These are phyloP conservation scores for Trichoderma afroharzianum DNA, from an alignment of 2,329 filamentous ascomycete genomes.

Conservation along the genomic window DNA sequence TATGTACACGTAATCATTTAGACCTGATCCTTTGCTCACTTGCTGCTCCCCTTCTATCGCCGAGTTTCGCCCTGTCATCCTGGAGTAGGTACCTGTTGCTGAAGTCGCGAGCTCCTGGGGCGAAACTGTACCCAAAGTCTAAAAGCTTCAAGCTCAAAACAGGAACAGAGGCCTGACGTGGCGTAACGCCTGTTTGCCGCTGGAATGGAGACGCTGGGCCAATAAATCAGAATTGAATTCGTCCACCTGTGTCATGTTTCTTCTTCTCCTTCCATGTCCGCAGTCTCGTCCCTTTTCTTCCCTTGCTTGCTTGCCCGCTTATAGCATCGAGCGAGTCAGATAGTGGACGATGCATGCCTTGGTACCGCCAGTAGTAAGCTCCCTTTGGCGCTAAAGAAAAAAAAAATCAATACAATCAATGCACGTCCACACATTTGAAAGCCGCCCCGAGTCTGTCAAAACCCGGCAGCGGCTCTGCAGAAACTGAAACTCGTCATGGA, in stretches of 20 bases:
- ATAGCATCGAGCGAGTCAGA: not conserved
- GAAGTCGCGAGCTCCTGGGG: not conserved
- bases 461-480: not conserved
- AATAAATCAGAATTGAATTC: not conserved
- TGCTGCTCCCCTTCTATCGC: not conserved
- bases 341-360: not conserved
- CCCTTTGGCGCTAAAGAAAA: not conserved
- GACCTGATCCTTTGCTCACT: not conserved
- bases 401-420: not conserved
- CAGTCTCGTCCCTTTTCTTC: not conserved
- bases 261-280: not conserved
- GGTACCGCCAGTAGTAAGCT: not conserved
- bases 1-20: not conserved
- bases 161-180: conserved; percentile 4
- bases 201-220: not conserved
- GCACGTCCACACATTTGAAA: not conserved
- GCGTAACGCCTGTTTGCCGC: conserved; percentile 1
- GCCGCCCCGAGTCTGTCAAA: not conserved
- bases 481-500: not conserved
- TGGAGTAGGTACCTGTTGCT: not conserved
- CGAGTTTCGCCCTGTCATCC: not conserved
- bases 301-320: not conserved
- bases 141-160: not conserved
- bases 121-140: not conserved
- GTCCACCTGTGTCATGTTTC: not conserved